Evolutionary conservation across 495 filamentous ascomycete genomes (phyloP).

Genomic region (Articulospora tetracladia): DNA sequence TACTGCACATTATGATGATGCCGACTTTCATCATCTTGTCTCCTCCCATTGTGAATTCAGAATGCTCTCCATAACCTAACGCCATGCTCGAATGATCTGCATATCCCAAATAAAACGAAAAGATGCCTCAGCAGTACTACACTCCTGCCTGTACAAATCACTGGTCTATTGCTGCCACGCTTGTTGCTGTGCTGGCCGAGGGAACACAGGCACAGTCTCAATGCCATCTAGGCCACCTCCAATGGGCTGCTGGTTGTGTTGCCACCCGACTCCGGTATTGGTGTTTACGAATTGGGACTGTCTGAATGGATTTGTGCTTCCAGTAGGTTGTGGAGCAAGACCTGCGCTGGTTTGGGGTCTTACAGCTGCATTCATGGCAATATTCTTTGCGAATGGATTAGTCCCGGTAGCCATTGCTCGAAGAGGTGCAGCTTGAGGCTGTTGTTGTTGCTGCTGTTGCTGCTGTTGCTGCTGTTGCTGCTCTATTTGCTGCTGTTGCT

Average conservation of each 20-base stretch:
- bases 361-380: slow-evolving; percentile 25
- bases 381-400: slow-evolving; percentile 61
- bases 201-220: slow-evolving; percentile 81
- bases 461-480: slow-evolving; percentile 20
- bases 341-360: slow-evolving; percentile 40
- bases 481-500: slow-evolving; percentile 33
- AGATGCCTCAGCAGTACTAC: neutral
- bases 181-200: slow-evolving; percentile 60
- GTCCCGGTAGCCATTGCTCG: slow-evolving; percentile 64
- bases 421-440: slow-evolving; percentile 34
- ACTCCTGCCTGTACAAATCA: neutral
- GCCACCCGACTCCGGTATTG: slow-evolving; percentile 83
- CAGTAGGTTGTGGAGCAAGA: slow-evolving; percentile 64
- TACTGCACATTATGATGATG: neutral
- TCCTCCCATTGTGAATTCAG: neutral
- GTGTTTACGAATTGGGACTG: slow-evolving; percentile 86
- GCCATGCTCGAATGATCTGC: slow-evolving; percentile 23
- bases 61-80: slow-evolving; percentile 16
- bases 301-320: slow-evolving; percentile 92
- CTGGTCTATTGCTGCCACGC: slow-evolving; percentile 44
- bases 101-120: neutral
- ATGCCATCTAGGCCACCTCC: slow-evolving; percentile 83
- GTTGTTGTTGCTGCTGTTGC: slow-evolving; percentile 21
- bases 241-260: slow-evolving; percentile 69
- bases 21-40: slow-evolving; percentile 2